These are phyloP conservation scores for Carex littledalei DNA, from an alignment of 176 grass and related monocot species.

Conservation along the genomic window DNA sequence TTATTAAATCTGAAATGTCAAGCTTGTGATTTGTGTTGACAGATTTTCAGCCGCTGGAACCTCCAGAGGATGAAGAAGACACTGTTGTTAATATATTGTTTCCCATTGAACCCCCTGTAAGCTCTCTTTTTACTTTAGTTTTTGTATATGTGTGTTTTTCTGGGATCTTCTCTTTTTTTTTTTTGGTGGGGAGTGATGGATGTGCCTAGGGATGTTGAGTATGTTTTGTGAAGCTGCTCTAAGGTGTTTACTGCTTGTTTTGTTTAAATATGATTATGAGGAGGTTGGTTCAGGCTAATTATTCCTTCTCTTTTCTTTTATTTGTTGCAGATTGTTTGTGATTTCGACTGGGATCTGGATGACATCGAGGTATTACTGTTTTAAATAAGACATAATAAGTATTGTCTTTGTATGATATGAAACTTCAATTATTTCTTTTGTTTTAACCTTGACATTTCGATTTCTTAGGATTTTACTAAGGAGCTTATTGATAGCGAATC, in stretches of 20 bases:
- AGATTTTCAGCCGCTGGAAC: slow-evolving; percentile 75
- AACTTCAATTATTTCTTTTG: not conserved
- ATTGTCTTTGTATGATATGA: not conserved
- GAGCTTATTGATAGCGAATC: slow-evolving; percentile 51
- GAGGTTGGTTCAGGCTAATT: slow-evolving; percentile 22
- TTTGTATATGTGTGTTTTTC: not conserved
- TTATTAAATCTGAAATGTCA: not conserved
- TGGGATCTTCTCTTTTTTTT: not conserved
- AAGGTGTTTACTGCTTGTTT: not conserved
- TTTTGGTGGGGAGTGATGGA: not conserved
- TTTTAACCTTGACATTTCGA: not conserved
- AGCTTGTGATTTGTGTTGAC: slow-evolving; percentile 11
- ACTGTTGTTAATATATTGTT: slow-evolving; percentile 79
- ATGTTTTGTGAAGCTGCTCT: not conserved
- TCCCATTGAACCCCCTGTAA: slow-evolving; percentile 72
- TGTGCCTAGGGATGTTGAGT: not conserved
- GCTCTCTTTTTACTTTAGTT: slow-evolving; percentile 9
- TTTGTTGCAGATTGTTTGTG: slow-evolving; percentile 67
- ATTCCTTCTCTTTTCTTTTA: slow-evolving; percentile 15
- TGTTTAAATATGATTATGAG: not conserved
- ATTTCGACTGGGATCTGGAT: slow-evolving; percentile 84
- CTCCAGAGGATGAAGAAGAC: slow-evolving; percentile 77
- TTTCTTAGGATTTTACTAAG: slow-evolving; percentile 60
- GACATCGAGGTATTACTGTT: slow-evolving; percentile 49
- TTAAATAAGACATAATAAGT: not conserved